Evolutionary conservation across 2,329 filamentous ascomycete genomes (phyloP), one percentile per base, ranked within the genome.

Genomic region (Ophiostoma pallidulum): DNA sequence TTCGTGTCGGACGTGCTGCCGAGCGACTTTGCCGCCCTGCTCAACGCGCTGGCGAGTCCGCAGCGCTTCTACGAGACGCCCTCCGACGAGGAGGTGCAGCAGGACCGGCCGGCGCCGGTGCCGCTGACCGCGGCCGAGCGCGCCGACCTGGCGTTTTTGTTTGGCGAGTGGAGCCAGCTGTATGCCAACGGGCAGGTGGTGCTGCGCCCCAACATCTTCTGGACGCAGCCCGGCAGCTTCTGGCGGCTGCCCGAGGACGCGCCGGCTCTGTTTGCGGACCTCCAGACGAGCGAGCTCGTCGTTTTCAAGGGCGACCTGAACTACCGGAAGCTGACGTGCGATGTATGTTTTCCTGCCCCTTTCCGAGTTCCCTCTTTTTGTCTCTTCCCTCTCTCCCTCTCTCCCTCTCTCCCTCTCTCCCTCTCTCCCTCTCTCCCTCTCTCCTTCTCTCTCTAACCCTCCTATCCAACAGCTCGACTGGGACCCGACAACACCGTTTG

Each of bases 281-380:
- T 98, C 48, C 83, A 89, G 69, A 68, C 79, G 52, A 86, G 85
- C 55, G 86, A 95, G 63, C 72, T 98, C 16, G 87, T 95, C 12
- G 80, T 98, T 48, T 97, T 97, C 73, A 98, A 98, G 72, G 92
- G 92, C 3, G 92, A 98, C 62, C 64, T 98, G 57, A 98, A 98
- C 68, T 98, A 97, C 66, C 75, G 92, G 52, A 98, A 98, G 66
- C 66, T 98, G 55, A 89, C 84, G 26, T 85, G 80, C 41, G 92
- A 98, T 72, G 88, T 91, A 68, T 70, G 83, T 43, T 2, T 39
- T 24, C 24, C 32, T 41, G 20, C 28, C 16, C 13, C 19, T 16
- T 19, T 13, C 19, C 29, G 51, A 10, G 24, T 28, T 28, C 10
- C 10, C 19, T 24, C 9, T 24, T 32, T 14, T 22, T 33, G 4